phyloP scores from a whole-genome alignment of 2,329 filamentous ascomycete genomes.

The Chaetothyriales sp. region DNA sequence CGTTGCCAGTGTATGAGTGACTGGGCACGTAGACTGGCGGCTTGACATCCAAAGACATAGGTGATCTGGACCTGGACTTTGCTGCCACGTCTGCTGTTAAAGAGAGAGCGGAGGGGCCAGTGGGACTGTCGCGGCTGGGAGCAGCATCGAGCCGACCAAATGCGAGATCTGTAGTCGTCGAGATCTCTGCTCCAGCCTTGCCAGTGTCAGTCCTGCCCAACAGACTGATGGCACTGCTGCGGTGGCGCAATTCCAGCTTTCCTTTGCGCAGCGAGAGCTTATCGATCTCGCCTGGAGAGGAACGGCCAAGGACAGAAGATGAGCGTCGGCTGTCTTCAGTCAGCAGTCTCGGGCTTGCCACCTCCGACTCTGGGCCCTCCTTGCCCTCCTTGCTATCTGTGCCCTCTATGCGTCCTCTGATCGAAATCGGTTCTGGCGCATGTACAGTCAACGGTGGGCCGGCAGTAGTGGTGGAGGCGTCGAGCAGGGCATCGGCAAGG shows the following conservation, averaged over 20 bases:
- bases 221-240: constrained; percentile 44
- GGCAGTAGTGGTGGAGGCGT: constrained; percentile 80
- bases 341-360: constrained; percentile 12
- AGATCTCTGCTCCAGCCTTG: constrained; percentile 50
- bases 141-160: constrained; percentile 48
- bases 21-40: constrained; percentile 42
- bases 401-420: constrained; percentile 1
- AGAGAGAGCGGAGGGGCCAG: constrained; percentile 24
- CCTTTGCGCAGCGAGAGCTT: constrained; percentile 13
- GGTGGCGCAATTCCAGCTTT: constrained; percentile 27
- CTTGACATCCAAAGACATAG: constrained; percentile 9
- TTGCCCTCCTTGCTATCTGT: too few species aligned
- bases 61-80: constrained; percentile 16
- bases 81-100: constrained; percentile 20
- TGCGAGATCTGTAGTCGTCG: constrained; percentile 47
- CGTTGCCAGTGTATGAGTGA: constrained; percentile 74
- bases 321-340: background rate
- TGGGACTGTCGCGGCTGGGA: constrained; percentile 24
- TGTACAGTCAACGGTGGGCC: constrained; percentile 24
- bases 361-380: constrained; percentile 9
- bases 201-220: constrained; percentile 41
- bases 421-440: constrained; percentile 9
- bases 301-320: background rate
- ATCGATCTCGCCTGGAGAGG: constrained; percentile 4
- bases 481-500: constrained; percentile 76